Percentiles rank a stretch among this genome's conserved stretches.
phyloP scores from a whole-genome alignment of 31 red algal species.

The Odonthalia washingtoniensis region DNA sequence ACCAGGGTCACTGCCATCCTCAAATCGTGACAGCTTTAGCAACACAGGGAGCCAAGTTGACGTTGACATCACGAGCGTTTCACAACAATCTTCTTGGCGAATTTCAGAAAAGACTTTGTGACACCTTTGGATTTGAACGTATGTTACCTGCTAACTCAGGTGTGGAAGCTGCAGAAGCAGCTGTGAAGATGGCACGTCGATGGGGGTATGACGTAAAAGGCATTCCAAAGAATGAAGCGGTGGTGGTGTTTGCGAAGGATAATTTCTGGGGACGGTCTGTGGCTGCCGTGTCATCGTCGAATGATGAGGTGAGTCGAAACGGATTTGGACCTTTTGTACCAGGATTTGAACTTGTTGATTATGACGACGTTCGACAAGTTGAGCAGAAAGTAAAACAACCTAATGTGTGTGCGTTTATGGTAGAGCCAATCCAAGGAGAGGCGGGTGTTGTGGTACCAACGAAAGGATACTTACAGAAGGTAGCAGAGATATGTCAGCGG shows the following conservation, averaged over 20 bases:
- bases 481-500: conserved; percentile 74
- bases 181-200: conserved; percentile 90
- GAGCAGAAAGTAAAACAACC: conserved; percentile 78
- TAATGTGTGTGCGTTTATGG: conserved; percentile 95
- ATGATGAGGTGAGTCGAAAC: conserved; percentile 67
- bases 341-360: conserved; percentile 83
- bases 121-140: conserved; percentile 86
- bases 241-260: conserved; percentile 86
- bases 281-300: conserved; percentile 85
- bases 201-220: conserved; percentile 98
- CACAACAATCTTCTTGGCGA: conserved; percentile 89
- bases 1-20: conserved; percentile 99
- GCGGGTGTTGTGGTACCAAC: conserved; percentile 94
- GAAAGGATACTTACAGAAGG: conserved; percentile 79
- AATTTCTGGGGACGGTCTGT: conserved; percentile 98
- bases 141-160: conserved; percentile 97
- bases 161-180: conserved; percentile 96
- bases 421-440: conserved; percentile 99
- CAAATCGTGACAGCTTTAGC: conserved; percentile 82
- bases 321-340: conserved; percentile 97
- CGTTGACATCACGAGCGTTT: conserved; percentile 97
- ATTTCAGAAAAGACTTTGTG: conserved; percentile 72
- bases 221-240: conserved; percentile 65
- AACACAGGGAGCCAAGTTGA: conserved; percentile 83
- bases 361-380: conserved; percentile 78